Percentiles rank a stretch among this genome's conserved stretches.
Conservation (phyloP, 139 green algal genomes). For the Edaphochlamys debaryana region DNA sequence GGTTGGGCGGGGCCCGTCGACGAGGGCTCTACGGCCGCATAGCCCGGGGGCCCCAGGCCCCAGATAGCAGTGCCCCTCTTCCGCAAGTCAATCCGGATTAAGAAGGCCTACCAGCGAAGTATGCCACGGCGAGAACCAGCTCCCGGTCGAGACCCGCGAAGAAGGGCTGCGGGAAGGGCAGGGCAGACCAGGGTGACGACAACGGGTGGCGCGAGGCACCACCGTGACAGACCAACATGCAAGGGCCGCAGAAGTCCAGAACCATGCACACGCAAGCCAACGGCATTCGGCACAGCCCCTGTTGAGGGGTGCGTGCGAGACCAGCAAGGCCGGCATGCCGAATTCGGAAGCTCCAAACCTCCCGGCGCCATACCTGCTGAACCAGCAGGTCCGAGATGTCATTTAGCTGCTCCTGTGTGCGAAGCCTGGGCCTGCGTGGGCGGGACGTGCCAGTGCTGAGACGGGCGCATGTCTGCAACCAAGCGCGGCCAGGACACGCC, state of each 20-base stretch:
- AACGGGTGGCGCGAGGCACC: neutral
- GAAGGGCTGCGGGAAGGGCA: neutral
- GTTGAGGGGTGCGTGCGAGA: too few species aligned
- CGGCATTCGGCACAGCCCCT: too few species aligned
- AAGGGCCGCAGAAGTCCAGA: neutral
- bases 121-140: neutral
- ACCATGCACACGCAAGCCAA: too few species aligned
- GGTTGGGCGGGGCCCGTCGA: too few species aligned
- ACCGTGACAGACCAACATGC: neutral
- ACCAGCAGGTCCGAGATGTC: neutral
- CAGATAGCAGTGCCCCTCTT: too few species aligned
- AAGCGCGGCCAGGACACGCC: too few species aligned
- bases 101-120: constrained; percentile 20
- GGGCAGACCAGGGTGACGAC: neutral
- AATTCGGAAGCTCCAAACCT: too few species aligned
- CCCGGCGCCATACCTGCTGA: neutral
- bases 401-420: constrained; percentile 10
- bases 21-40: too few species aligned
- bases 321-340: too few species aligned
- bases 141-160: constrained; percentile 8
- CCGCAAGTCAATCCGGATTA: too few species aligned
- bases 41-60: too few species aligned
- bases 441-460: neutral
- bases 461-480: too few species aligned
- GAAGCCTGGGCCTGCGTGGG: neutral